A percentile compares a stretch with the other conserved stretches of the same genome.
phyloP scores from a whole-genome alignment of 805 yeast genomes.

The Candida corydali region DNA sequence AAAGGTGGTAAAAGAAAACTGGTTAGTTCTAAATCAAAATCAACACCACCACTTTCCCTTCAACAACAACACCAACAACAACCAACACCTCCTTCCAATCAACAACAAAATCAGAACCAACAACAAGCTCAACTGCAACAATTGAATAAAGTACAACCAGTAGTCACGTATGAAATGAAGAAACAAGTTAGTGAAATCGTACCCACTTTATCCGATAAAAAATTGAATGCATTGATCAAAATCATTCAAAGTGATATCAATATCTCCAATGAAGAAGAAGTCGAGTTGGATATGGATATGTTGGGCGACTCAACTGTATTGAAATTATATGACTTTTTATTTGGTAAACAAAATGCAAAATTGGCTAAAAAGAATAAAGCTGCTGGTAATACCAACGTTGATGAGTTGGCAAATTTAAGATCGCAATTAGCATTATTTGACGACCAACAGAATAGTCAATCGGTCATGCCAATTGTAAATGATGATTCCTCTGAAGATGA shows the following conservation, averaged over 20 bases:
- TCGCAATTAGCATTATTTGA: constrained; percentile 45
- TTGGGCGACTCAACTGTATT: constrained; percentile 79
- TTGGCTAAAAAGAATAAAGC: constrained; percentile 29
- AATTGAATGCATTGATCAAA: constrained; percentile 75
- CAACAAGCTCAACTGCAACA: not conserved
- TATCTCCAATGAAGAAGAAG: constrained; percentile 72
- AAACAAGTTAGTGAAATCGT: constrained; percentile 86
- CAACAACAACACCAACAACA: not conserved
- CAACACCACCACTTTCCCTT: constrained; percentile 11
- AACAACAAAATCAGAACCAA: not conserved
- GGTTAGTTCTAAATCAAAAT: constrained; percentile 12
- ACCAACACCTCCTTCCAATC: not conserved
- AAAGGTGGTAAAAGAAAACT: constrained; percentile 20
- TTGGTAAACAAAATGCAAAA: constrained; percentile 34
- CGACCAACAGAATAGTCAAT: constrained; percentile 14
- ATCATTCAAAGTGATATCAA: constrained; percentile 72
- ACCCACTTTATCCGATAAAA: constrained; percentile 70
- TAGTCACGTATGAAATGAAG: constrained; percentile 93
- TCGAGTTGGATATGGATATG: constrained; percentile 93
- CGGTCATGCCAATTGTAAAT: constrained; percentile 27
- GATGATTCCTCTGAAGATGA: constrained; percentile 72
- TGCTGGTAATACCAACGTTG: constrained; percentile 23
- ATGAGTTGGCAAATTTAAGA: constrained; percentile 63
- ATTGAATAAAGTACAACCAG: constrained; percentile 18
- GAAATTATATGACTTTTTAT: constrained; percentile 78